Evolutionary conservation across 2,329 filamentous ascomycete species (phyloP).

Genomic region (Paracorniculantispora psalliotae): DNA sequence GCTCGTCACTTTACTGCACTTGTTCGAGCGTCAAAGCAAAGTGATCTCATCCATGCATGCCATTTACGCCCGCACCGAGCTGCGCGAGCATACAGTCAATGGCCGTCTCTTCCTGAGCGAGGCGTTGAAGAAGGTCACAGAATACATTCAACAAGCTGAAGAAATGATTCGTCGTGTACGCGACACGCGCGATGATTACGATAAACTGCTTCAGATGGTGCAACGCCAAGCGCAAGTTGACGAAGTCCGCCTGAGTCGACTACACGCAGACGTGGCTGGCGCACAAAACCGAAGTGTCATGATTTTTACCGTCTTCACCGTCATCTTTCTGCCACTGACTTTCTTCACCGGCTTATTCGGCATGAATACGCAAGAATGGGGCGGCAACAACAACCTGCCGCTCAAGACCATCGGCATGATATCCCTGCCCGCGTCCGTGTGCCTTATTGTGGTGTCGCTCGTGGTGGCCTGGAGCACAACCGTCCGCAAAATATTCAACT

Average conservation of each 20-base stretch:
- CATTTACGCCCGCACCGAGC: slow-evolving; percentile 37
- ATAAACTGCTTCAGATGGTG: slow-evolving; percentile 62
- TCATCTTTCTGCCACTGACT: slow-evolving; percentile 59
- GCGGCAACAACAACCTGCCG: slow-evolving; percentile 39
- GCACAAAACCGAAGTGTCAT: slow-evolving; percentile 59
- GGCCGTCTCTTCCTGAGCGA: slow-evolving; percentile 49
- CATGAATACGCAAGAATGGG: slow-evolving; percentile 61
- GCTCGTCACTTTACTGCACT: slow-evolving; percentile 48
- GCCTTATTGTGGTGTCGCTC: slow-evolving; percentile 46
- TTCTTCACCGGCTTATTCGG: slow-evolving; percentile 63
- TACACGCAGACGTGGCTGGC: slow-evolving; percentile 58
- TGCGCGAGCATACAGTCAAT: slow-evolving; percentile 37
- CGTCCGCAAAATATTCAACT: slow-evolving; percentile 30
- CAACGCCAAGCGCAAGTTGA: slow-evolving; percentile 63
- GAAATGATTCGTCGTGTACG: slow-evolving; percentile 57
- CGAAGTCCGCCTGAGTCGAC: slow-evolving; percentile 57
- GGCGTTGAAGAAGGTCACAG: slow-evolving; percentile 47
- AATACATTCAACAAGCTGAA: slow-evolving; percentile 48
- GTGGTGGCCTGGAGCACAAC: slow-evolving; percentile 51
- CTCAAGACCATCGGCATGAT: slow-evolving; percentile 43
- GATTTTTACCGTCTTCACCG: slow-evolving; percentile 60
- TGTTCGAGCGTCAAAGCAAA: slow-evolving; percentile 53
- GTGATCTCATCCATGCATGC: slow-evolving; percentile 45
- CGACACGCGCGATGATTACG: slow-evolving; percentile 55
- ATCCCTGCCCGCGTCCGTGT: slow-evolving; percentile 42